These are phyloP conservation scores for Epichloe coenophiala DNA, from an alignment of 2,329 filamentous ascomycete genomes.

Conservation along the genomic window DNA sequence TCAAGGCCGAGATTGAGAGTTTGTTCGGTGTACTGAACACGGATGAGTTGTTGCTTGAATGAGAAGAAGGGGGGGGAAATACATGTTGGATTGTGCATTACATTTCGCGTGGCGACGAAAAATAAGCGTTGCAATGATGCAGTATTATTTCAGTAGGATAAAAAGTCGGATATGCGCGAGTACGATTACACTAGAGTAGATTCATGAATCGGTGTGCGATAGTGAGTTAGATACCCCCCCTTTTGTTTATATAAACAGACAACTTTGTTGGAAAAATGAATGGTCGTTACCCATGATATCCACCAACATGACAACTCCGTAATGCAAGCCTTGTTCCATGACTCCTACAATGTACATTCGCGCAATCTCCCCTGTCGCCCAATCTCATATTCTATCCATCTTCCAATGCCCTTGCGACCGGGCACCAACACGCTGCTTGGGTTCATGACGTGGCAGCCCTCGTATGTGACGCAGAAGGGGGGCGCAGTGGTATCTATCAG, in stretches of 20 bases:
- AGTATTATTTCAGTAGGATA: not conserved
- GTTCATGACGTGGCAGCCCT: slow-evolving; percentile 93
- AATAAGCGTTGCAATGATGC: no score
- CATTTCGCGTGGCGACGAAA: not conserved
- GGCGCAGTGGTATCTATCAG: slow-evolving; percentile 71
- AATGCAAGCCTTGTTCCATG: not conserved
- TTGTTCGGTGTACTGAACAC: slow-evolving; percentile 51
- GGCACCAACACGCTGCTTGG: slow-evolving; percentile 64
- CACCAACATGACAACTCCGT: no score
- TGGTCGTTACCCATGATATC: not conserved
- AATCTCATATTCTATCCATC: slow-evolving; percentile 82
- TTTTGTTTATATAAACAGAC: no score
- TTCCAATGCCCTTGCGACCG: slow-evolving; percentile 52
- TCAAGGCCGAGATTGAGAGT: slow-evolving; percentile 47
- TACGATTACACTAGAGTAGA: not conserved
- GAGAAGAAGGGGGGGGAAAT: slow-evolving; percentile 5
- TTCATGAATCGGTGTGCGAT: not conserved
- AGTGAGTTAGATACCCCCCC: not conserved
- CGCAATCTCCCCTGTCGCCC: slow-evolving; percentile 43
- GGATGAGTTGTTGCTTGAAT: slow-evolving; percentile 44
- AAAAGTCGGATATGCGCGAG: not conserved
- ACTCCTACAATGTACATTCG: slow-evolving; percentile 43
- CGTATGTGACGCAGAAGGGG: slow-evolving; percentile 79
- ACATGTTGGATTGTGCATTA: not conserved
- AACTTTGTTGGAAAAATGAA: not conserved